phyloP scores from a whole-genome alignment of 495 filamentous ascomycete species.

The Lepidopterella palustris region DNA sequence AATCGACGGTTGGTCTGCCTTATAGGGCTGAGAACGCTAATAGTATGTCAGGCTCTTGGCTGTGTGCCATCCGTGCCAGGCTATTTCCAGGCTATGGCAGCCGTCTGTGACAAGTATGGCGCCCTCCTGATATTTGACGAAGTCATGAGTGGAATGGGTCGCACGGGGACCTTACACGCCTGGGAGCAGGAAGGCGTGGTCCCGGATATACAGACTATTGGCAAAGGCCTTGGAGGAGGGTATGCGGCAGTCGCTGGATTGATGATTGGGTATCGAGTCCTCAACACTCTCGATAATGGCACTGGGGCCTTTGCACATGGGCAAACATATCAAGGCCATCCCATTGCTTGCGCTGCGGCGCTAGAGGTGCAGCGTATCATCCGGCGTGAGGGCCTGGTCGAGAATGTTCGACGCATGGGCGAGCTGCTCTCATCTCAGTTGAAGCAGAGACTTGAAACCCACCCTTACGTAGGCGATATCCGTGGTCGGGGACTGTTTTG shows the following conservation, averaged over 20 bases:
- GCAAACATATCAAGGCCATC: conserved; percentile 51
- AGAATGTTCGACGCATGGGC: conserved; percentile 49
- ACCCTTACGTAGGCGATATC: conserved; percentile 58
- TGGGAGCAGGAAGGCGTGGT: conserved; percentile 40
- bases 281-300: conserved; percentile 15
- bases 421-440: conserved; percentile 44
- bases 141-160: conserved; percentile 60
- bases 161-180: conserved; percentile 37
- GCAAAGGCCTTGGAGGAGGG: conserved; percentile 32
- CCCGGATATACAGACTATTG: conserved; percentile 41
- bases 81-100: conserved; percentile 58
- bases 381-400: conserved; percentile 46
- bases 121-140: conserved; percentile 69
- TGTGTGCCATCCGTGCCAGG: conserved; percentile 58
- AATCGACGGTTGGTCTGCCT: not conserved
- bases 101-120: conserved; percentile 58
- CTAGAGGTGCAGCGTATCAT: conserved; percentile 56
- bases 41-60: conserved; percentile 47
- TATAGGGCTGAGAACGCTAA: not conserved
- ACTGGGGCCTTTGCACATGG: conserved; percentile 24
- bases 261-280: conserved; percentile 15
- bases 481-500: conserved; percentile 59
- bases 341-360: conserved; percentile 53
- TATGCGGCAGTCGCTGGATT: conserved; percentile 21
- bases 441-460: conserved; percentile 38